Evolutionary conservation across 31 red algal species (phyloP), one percentile per base, ranked within the genome.

Genomic region (Asparagopsis taxiformis): DNA sequence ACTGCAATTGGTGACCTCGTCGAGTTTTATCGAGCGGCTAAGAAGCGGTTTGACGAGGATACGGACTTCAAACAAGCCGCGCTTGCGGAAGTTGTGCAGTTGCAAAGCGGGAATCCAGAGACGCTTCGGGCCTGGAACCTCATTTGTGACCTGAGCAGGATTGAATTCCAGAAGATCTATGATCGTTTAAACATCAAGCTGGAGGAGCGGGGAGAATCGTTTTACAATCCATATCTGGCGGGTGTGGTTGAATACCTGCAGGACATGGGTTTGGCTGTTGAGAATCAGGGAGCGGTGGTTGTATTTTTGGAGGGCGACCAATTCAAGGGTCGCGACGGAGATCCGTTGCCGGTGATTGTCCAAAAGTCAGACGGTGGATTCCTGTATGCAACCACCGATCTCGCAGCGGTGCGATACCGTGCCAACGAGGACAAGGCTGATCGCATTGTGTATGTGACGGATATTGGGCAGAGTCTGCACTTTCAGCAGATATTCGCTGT

Each of bases 401-500:
- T 99, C 48, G 97, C 93, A 32, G 97, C 97, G 17, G 85, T 99
- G n/a, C 62, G 79, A 43, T 91, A 99, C 58, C 92, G 93, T 15
- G 72, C 85, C 13, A 49, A 21, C 10, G 79, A 72, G 34, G 91
- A 93, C 55, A 54, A 81, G n/a, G 92, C 97, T n/a, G 81, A 95
- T 36, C 92, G 97, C n/a, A 85, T 99, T 30, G 54, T 99, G 31
- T 99, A 99, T 59, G 93, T 99, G 24, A 96, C 92, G 25, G 97
- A 99, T 70, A 70, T 87, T 56, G 97, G 97, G 3, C 97, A 99
- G 73, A 63, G 88, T 50, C 57, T 89, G 51, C 97, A 99, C 68
- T 99, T 99, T 69, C 74, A 89, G 58, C 88, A 91, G 84, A 88
- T 99, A n/a, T 99, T 99, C 73, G 83, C 90, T 35, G 83, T 98